Evolutionary conservation across 2,329 filamentous ascomycete species (phyloP), one percentile per base, ranked within the genome.

Genomic region (Aspergillus arachidicola): DNA sequence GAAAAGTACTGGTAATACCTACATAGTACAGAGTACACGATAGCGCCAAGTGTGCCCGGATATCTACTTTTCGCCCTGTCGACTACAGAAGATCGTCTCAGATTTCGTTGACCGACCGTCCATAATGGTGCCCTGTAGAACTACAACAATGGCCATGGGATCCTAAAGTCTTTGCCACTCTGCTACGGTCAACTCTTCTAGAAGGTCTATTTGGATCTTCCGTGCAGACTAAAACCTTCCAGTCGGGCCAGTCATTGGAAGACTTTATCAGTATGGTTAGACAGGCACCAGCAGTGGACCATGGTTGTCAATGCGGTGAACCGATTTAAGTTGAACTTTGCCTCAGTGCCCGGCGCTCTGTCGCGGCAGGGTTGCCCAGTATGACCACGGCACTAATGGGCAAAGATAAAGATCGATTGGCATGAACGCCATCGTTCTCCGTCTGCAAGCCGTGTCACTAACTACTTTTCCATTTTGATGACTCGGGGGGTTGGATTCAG

Each of bases 201-300:
- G 69, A 71, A 71, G 58, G 59, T 30, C 54, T 16, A 57, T 64
- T 65, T 28, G 28, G 59, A 60, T 61, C 60, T 71, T 71, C 69
- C 60, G 66, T 71, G 69, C 69, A 70, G 63, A 43, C 46, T 23
- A 55, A 48, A 67, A 59, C 59, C 57, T 59, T 61, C 51, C 38
- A 48, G 34, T 23, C 41, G 41, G 50, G 26, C 63, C 67, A 65
- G 59, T 64, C 60, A 66, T 61, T 61, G 58, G 54, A 28, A 53
- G 30, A 45, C 59, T 57, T 30, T 41, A 45, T 63, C 58, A 60
- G 60, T 68, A 63, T 63, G 63, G 46, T 59, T 58, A 59, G 58
- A 56, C 59, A 67, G 61, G 55, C 59, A 65, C 61, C 60, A 58
- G 46, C 41, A 53, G 62, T 59, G 46, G 46, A 56, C 63, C 63